phyloP scores from a whole-genome alignment of 2,329 filamentous ascomycete species.

The Sarocladium brachiariae region DNA sequence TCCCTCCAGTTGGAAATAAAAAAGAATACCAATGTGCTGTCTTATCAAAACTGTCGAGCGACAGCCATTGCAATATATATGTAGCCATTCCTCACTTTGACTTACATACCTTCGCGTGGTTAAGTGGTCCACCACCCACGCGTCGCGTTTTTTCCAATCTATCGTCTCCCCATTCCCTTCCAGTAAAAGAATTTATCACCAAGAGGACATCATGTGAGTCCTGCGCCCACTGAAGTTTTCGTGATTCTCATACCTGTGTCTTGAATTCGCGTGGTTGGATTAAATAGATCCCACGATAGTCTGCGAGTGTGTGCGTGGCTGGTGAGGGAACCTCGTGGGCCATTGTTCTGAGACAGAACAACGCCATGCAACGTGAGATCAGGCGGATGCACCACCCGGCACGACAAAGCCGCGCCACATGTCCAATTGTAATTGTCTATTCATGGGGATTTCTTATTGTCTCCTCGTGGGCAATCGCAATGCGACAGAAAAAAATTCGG shows the following conservation, averaged over 20 bases:
- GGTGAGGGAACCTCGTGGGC: not conserved
- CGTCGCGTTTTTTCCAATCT: not conserved
- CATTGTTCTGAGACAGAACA: not conserved
- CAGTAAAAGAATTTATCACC: no score
- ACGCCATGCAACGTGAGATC: no score
- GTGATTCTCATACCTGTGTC: not conserved
- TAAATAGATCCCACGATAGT: not conserved
- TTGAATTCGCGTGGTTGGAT: not conserved
- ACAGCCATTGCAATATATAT: not conserved
- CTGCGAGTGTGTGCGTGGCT: not conserved
- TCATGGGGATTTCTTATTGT: no score
- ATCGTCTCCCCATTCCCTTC: not conserved
- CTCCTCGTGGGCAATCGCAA: no score
- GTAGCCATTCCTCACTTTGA: not conserved
- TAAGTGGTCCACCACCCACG: not conserved
- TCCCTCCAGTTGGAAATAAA: not conserved
- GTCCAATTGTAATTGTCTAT: no score
- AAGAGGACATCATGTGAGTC: no score
- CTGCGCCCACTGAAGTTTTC: not conserved
- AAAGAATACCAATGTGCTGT: not conserved
- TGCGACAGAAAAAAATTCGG: no score
- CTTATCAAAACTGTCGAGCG: not conserved
- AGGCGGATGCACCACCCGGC: no score
- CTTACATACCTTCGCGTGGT: constrained; percentile 2
- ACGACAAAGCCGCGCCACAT: no score